A percentile compares a stretch with the other conserved stretches of the same genome.
Evolutionary conservation across 2,329 filamentous ascomycete species (phyloP).

Genomic region (Sclerotinia glacialis): DNA sequence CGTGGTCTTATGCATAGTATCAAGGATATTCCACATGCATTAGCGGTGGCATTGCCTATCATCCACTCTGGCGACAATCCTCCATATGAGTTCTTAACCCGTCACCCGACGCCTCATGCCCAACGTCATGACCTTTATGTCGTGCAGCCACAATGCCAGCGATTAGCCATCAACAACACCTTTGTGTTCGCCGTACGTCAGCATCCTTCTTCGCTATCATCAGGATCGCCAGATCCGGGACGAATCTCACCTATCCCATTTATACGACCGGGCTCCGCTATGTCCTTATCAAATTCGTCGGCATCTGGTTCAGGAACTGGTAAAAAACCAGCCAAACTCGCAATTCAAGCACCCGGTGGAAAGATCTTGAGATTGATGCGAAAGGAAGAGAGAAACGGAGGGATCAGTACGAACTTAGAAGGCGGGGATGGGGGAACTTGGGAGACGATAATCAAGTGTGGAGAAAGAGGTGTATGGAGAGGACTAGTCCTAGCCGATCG

Average conservation of each 20-base stretch:
- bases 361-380: constrained; percentile 88
- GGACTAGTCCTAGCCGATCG: constrained; percentile 79
- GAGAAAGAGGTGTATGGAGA: constrained; percentile 76
- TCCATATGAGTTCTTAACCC: constrained; percentile 85
- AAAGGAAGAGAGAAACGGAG: constrained; percentile 61
- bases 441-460: constrained; percentile 91
- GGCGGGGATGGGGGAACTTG: constrained; percentile 72
- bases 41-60: constrained; percentile 87
- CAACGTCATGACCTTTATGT: constrained; percentile 96
- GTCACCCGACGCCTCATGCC: constrained; percentile 96
- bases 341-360: constrained; percentile 88
- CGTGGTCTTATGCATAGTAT: constrained; percentile 96
- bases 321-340: constrained; percentile 89
- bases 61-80: constrained; percentile 90
- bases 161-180: constrained; percentile 89
- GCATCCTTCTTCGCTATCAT: constrained; percentile 66
- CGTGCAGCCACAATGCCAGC: constrained; percentile 88
- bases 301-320: constrained; percentile 56
- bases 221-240: constrained; percentile 41
- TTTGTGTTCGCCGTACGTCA: constrained; percentile 97
- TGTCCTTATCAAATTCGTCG: constrained; percentile 62
- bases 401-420: constrained; percentile 46
- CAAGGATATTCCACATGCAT: constrained; percentile 89
- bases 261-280: constrained; percentile 57
- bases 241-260: constrained; percentile 56